Evolutionary conservation across 1,284 basidiomycete genomes (phyloP).

Genomic region (Apiotrichum mycotoxinovorans): DNA sequence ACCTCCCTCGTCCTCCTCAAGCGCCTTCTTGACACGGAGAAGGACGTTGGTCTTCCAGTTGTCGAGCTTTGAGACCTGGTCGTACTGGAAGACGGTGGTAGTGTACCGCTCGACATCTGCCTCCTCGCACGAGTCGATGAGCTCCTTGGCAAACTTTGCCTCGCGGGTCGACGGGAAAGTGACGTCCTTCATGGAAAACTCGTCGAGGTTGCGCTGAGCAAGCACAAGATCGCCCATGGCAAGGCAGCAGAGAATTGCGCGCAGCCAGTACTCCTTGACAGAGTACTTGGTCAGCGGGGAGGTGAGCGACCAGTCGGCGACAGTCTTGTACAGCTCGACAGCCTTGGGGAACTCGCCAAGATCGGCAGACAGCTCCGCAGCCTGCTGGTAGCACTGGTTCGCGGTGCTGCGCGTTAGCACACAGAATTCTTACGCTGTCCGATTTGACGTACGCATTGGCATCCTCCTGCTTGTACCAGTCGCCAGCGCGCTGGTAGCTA

Average conservation of each 20-base stretch:
- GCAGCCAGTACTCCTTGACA: conserved; percentile 96
- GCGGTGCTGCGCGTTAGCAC: conserved; percentile 65
- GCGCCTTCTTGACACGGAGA: conserved; percentile 77
- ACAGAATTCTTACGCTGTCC: too few relatives aligned
- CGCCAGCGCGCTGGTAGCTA: conserved; percentile 87
- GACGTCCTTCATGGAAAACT: conserved; percentile 68
- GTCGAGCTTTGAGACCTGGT: conserved; percentile 83
- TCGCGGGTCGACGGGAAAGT: conserved; percentile 83
- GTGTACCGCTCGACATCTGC: conserved; percentile 71
- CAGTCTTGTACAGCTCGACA: conserved; percentile 82
- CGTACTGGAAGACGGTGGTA: conserved; percentile 72
- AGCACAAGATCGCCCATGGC: conserved; percentile 84
- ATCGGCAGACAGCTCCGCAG: conserved; percentile 90
- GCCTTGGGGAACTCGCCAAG: conserved; percentile 80
- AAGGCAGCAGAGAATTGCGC: conserved; percentile 80
- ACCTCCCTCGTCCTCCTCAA: conserved; percentile 59
- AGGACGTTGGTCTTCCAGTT: conserved; percentile 91
- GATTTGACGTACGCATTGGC: conserved; percentile 73
- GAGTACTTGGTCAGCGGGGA: conserved; percentile 94
- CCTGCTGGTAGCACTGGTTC: conserved; percentile 92
- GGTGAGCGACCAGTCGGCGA: conserved; percentile 78
- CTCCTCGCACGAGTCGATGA: conserved; percentile 73
- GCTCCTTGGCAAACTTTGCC: conserved; percentile 73
- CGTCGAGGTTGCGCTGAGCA: conserved; percentile 69
- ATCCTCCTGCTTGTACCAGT: conserved; percentile 97